Conservation (phyloP, 805 yeast species). For the Cyberlindnera galapagoensis region DNA sequence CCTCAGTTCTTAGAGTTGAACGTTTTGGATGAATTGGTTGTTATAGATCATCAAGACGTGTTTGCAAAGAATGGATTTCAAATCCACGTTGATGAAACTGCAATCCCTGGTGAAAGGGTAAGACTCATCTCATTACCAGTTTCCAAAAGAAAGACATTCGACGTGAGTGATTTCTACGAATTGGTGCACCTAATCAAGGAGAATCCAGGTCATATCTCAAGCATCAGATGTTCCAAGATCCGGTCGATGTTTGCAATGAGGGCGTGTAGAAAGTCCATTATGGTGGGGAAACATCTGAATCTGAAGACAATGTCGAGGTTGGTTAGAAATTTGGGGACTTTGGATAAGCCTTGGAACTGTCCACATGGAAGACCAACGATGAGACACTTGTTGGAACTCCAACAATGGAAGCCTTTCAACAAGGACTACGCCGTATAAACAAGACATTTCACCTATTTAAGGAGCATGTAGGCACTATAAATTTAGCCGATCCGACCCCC, state of each 20-base stretch:
- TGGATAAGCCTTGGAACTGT: slow-evolving; percentile 89
- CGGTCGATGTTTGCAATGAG: slow-evolving; percentile 87
- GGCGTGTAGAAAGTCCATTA: slow-evolving; percentile 89
- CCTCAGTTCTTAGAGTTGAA: slow-evolving; percentile 57
- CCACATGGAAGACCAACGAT: slow-evolving; percentile 98
- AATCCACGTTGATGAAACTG: slow-evolving; percentile 42
- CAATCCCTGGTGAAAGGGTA: slow-evolving; percentile 51
- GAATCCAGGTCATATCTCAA: slow-evolving; percentile 34
- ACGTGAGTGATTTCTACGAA: slow-evolving; percentile 63
- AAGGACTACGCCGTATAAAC: slow-evolving; percentile 34
- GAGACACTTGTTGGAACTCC: slow-evolving; percentile 73
- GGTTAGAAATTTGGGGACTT: slow-evolving; percentile 56
- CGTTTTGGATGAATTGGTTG: slow-evolving; percentile 70
- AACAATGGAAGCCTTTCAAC: slow-evolving; percentile 37
- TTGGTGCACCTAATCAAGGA: slow-evolving; percentile 61
- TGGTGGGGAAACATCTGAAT: slow-evolving; percentile 79
- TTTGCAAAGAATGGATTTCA: slow-evolving; percentile 77
- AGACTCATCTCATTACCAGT: slow-evolving; percentile 60
- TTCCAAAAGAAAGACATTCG: slow-evolving; percentile 65
- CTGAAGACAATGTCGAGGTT: slow-evolving; percentile 56
- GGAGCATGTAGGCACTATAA: too few relatives aligned
- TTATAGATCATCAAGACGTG: slow-evolving; percentile 49
- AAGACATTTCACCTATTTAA: too few relatives aligned
- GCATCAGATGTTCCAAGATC: slow-evolving; percentile 66
- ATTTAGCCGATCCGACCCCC: too few relatives aligned